Conservation (phyloP, 1,284 basidiomycete species). For the Mixia osmundae region DNA sequence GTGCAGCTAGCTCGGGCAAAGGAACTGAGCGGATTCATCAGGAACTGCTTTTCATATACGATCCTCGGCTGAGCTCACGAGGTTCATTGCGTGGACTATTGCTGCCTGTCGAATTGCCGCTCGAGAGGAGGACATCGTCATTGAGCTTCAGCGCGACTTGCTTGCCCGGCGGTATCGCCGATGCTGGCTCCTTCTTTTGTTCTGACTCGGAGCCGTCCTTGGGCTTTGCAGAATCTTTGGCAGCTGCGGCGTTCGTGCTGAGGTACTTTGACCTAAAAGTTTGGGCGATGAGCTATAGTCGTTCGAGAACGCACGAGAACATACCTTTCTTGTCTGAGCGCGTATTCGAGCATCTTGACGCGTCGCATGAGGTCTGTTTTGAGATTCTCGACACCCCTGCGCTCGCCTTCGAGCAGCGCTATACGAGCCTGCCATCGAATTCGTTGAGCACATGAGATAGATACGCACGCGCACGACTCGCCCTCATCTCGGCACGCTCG, state of each 20-base stretch:
- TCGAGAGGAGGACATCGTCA: too few relatives aligned
- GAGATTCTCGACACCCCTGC: conserved; percentile 85
- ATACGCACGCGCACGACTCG: conserved; percentile 27
- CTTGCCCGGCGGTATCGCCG: too few relatives aligned
- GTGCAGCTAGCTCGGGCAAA: too few relatives aligned
- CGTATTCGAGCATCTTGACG: conserved; percentile 93
- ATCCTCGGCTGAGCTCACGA: too few relatives aligned
- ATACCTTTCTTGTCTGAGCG: conserved; percentile 11
- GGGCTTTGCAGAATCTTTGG: not conserved
- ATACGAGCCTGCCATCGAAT: conserved; percentile 34
- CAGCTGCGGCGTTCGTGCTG: not conserved
- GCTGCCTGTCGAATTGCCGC: too few relatives aligned
- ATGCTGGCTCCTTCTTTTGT: not conserved
- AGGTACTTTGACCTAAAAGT: not conserved
- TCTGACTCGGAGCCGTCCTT: not conserved
- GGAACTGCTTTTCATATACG: too few relatives aligned
- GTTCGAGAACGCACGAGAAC: not conserved
- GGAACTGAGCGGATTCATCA: too few relatives aligned
- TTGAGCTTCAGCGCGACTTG: too few relatives aligned
- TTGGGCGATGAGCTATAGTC: not conserved
- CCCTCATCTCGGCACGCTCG: conserved; percentile 94
- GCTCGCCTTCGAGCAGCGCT: conserved; percentile 57
- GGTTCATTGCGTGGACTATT: too few relatives aligned
- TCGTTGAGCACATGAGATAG: not conserved
- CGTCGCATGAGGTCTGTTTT: conserved; percentile 85